These are phyloP conservation scores for Fusarium stilboides DNA, from an alignment of 2,329 filamentous ascomycete genomes.

Conservation along the genomic window DNA sequence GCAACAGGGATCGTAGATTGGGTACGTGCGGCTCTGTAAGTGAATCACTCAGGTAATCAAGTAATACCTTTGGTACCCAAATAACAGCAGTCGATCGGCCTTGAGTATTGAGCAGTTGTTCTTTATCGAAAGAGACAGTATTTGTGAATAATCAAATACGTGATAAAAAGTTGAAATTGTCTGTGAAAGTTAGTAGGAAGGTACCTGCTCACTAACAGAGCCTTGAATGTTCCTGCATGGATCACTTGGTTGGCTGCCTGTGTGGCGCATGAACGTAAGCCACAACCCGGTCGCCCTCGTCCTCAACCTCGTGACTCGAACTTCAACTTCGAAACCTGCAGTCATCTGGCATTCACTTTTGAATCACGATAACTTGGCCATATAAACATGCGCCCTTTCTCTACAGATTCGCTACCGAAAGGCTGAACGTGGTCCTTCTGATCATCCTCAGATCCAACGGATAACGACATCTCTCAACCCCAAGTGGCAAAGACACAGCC, in stretches of 20 bases:
- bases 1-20: conserved; percentile 38
- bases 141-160: not conserved
- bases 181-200: not conserved
- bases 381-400: conserved; percentile 33
- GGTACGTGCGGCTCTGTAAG: conserved; percentile 18
- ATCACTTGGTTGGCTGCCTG: conserved; percentile 42
- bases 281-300: conserved; percentile 42
- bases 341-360: conserved; percentile 46
- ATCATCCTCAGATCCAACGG: conserved; percentile 15
- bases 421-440: conserved; percentile 16
- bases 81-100: not conserved
- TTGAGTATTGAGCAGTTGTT: not conserved
- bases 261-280: too few species aligned
- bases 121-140: not conserved
- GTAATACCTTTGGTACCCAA: not conserved
- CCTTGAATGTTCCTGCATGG: conserved; percentile 21
- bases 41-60: conserved; percentile 4
- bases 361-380: conserved; percentile 22
- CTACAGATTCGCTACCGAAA: conserved; percentile 13
- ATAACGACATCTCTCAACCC: conserved; percentile 10
- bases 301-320: conserved; percentile 47
- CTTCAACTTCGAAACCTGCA: conserved; percentile 44
- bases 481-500: conserved; percentile 24
- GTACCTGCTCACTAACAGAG: conserved; percentile 19
- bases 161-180: not conserved